Conservation (phyloP, 2,329 filamentous ascomycete genomes). For the Dothiorella sarmentorum region DNA sequence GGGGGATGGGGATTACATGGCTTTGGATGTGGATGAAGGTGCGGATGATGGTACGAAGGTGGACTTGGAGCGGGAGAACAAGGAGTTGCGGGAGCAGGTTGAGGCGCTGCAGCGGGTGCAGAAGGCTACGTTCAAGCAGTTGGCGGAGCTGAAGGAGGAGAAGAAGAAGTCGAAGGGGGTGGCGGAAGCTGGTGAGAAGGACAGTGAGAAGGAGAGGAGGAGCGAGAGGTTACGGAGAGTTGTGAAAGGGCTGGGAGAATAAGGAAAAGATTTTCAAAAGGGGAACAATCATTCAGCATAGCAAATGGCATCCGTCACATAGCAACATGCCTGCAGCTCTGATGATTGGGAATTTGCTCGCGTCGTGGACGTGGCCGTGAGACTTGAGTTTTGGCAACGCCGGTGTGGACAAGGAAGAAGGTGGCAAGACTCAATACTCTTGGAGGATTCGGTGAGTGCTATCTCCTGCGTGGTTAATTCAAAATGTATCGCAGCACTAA, state of each 20-base stretch:
- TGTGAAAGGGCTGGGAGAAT: neutral
- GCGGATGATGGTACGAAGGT: neutral
- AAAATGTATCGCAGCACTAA: too few relatives aligned
- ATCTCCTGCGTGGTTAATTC: too few relatives aligned
- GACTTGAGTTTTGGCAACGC: too few relatives aligned
- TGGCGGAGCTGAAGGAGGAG: slow-evolving; percentile 43
- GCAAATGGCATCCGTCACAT: too few relatives aligned
- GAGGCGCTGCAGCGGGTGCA: slow-evolving; percentile 45
- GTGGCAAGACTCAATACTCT: too few relatives aligned
- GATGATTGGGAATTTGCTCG: too few relatives aligned
- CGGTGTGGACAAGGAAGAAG: too few relatives aligned
- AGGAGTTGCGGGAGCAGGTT: slow-evolving; percentile 38
- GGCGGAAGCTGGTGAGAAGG: slow-evolving; percentile 25
- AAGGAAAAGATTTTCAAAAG: neutral
- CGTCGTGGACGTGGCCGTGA: too few relatives aligned
- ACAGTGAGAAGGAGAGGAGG: neutral
- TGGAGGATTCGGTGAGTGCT: too few relatives aligned
- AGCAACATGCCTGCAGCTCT: too few relatives aligned
- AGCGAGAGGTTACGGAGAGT: neutral
- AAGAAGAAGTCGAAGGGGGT: slow-evolving; percentile 33
- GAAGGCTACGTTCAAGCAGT: slow-evolving; percentile 43
- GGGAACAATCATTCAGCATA: too few relatives aligned
- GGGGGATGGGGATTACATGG: slow-evolving; percentile 37
- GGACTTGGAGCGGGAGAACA: slow-evolving; percentile 16
- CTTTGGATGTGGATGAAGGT: slow-evolving; percentile 25